Evolutionary conservation across 345 rosid species (phyloP).

Genomic region (Populus deltoides): DNA sequence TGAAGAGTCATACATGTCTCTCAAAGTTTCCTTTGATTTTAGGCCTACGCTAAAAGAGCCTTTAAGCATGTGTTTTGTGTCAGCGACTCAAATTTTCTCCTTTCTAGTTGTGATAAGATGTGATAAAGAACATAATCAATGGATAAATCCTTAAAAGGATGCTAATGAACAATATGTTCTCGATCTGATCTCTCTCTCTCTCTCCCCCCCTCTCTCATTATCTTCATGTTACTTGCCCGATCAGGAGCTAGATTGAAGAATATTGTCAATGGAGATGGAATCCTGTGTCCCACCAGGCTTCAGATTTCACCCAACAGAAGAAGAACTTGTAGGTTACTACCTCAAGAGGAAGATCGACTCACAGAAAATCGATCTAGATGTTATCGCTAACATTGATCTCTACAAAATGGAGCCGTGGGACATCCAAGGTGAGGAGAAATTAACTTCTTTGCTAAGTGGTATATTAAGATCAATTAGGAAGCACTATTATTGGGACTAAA

Average conservation of each 20-base stretch:
- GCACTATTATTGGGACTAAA: background rate
- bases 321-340: constrained; percentile 95
- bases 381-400: constrained; percentile 81
- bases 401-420: constrained; percentile 99
- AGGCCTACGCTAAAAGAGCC: constrained; percentile 32
- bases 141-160: background rate
- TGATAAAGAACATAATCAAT: background rate
- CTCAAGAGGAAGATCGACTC: constrained; percentile 74
- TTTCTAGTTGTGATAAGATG: background rate
- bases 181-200: constrained; percentile 2
- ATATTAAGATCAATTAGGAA: background rate
- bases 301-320: constrained; percentile 95
- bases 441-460: background rate
- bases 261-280: constrained; percentile 55
- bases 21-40: constrained; percentile 37
- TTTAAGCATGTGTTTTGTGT: constrained; percentile 43
- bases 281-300: constrained; percentile 86
- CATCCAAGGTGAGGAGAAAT: constrained; percentile 63
- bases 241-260: constrained; percentile 31
- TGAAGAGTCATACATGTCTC: constrained; percentile 35
- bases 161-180: background rate
- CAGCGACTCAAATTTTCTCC: background rate
- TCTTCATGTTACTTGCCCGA: background rate
- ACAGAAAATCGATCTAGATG: constrained; percentile 72
- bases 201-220: constrained; percentile 10